A percentile compares a stretch with the other conserved stretches of the same genome.
Conservation (phyloP, 176 grass and related monocot species). For the Ensete glaucum region DNA sequence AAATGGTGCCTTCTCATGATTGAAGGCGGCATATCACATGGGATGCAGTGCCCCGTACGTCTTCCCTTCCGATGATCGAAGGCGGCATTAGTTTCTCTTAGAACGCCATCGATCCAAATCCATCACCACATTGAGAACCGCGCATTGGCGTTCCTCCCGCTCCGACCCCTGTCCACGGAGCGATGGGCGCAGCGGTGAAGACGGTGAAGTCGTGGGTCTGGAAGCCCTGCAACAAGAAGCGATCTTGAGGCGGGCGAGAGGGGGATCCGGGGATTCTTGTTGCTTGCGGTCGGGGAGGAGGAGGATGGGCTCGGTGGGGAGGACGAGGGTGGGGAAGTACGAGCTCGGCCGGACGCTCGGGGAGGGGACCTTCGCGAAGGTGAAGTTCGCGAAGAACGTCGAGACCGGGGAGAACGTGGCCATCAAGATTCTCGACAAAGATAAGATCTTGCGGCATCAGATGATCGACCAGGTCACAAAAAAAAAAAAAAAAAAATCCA, state of each 20-base stretch:
- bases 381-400: slow-evolving; percentile 91
- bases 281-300: slow-evolving; percentile 6
- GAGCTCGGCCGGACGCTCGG: slow-evolving; percentile 91
- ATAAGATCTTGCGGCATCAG: slow-evolving; percentile 90
- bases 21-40: no score
- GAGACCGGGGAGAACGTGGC: slow-evolving; percentile 67
- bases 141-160: not conserved
- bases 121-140: no score
- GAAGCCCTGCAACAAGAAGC: slow-evolving; percentile 63
- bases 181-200: slow-evolving; percentile 33
- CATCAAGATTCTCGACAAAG: slow-evolving; percentile 99
- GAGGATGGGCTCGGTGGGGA: slow-evolving; percentile 40
- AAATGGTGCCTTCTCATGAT: no score
- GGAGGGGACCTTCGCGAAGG: slow-evolving; percentile 91
- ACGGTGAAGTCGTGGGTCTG: slow-evolving; percentile 55
- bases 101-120: no score
- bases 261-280: not conserved
- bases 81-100: no score
- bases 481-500: not conserved
- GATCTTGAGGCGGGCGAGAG: slow-evolving; percentile 25
- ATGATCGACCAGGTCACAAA: slow-evolving; percentile 80
- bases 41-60: no score
- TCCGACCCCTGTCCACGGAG: not conserved
- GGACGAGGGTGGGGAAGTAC: slow-evolving; percentile 82
- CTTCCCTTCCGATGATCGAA: no score